phyloP scores from a whole-genome alignment of 129 eudicot genomes.

The Saussurea involucrata region DNA sequence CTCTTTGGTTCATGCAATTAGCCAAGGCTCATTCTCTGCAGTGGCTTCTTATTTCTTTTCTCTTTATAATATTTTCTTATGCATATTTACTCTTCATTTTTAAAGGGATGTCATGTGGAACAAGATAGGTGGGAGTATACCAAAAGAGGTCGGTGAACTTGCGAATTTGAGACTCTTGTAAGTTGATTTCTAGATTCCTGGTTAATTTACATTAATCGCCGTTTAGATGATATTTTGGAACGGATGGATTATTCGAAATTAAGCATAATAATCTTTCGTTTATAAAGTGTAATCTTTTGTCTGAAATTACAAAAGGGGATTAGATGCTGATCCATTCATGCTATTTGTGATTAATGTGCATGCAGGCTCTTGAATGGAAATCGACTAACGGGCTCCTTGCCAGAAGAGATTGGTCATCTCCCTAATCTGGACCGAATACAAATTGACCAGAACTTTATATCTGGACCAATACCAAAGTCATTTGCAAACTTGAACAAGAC shows the following conservation, averaged over 20 bases:
- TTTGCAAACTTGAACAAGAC: slow-evolving; percentile 74
- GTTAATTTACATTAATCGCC: slow-evolving; percentile 1
- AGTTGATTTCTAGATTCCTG: slow-evolving; percentile 25
- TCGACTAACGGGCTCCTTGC: slow-evolving; percentile 70
- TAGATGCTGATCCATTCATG: background rate
- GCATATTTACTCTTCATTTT: slow-evolving; percentile 7
- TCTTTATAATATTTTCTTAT: slow-evolving; percentile 5
- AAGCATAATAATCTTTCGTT: background rate
- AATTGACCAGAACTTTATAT: slow-evolving; percentile 78
- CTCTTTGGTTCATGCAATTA: background rate
- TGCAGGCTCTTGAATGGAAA: slow-evolving; percentile 89
- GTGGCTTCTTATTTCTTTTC: slow-evolving; percentile 6
- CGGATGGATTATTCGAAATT: background rate
- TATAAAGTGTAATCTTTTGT: background rate
- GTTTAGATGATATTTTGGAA: background rate
- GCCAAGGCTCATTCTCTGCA: background rate
- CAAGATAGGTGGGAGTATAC: slow-evolving; percentile 60
- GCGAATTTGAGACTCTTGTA: slow-evolving; percentile 55
- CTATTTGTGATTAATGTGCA: slow-evolving; percentile 16
- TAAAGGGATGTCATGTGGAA: slow-evolving; percentile 87
- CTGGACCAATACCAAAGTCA: slow-evolving; percentile 70
- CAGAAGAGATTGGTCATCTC: slow-evolving; percentile 75
- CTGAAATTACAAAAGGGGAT: background rate
- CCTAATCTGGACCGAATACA: slow-evolving; percentile 80
- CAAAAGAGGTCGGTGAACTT: slow-evolving; percentile 65